Base-by-base conservation (phyloP, 2,329 filamentous ascomycete species). In the Fusarium multiceps region DNA sequence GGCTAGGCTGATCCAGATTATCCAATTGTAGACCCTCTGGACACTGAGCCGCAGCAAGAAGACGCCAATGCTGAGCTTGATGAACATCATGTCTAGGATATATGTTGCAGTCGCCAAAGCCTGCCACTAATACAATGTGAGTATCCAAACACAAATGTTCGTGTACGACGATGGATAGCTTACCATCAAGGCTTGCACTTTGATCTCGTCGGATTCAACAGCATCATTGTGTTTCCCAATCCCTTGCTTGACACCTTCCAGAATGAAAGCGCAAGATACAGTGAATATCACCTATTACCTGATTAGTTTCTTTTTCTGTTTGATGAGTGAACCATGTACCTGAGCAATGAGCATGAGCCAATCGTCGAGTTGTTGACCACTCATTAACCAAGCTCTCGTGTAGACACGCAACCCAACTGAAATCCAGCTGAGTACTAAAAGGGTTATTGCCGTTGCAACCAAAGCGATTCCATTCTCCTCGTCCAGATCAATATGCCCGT, bases 31-130 rank as follows among this genome's bases (percentile, higher is more conserved):
- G 21, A 81, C 74, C 48, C 78, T 82, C 43, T 81, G 77, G 6
- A 81, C 79, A 2, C 85, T 82, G 18, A 87, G 77, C 8, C 84
- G 80, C 20, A 88, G 75, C 11, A 87, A 80, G 63, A 87, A 86
- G 61, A 87, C 77, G 34, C 82, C 83, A 50, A 88, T 87, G 76
- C 86, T 86, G 53, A 87, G 76, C 76, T 88, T 88, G 76, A 87
- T 83, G 63, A 88, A 83, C 80, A 87, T 83, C 85, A 88, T 88
- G 64, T 86, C 81, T 12, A 83, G 66, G 46, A 87, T 77, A 58
- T 87, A 87, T 4, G 82, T 82, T 9, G 81, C 83, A 2, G 85
- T 84, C 13, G 84, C 83, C 30, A 87, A 71, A 25, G 85, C 83
- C 78, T 87, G 85, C 77, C 82, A 87, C 81, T 86, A 41, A 34